Conservation (phyloP, 371 early-diverging fungal species). For the Syncephalis fuscata region DNA sequence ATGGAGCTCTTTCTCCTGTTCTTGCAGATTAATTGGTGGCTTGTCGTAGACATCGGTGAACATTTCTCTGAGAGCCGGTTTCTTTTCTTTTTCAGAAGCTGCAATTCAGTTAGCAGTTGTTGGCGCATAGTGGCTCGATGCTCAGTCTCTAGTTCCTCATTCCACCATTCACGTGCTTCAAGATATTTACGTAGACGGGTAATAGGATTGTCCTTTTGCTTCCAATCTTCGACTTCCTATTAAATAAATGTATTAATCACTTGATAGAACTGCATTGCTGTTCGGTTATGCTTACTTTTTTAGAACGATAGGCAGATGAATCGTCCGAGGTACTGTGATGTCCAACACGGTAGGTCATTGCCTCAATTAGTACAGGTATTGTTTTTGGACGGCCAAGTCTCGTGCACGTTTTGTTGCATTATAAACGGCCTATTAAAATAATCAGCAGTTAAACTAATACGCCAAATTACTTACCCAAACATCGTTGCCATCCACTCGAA, state of each 20-base stretch:
- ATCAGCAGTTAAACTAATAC: neutral
- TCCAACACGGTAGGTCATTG: conserved; percentile 92
- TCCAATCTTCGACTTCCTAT: conserved; percentile 84
- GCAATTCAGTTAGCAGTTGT: conserved; percentile 53
- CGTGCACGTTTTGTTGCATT: conserved; percentile 79
- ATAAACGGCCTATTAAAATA: conserved; percentile 54
- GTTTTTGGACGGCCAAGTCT: conserved; percentile 55
- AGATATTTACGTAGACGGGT: conserved; percentile 79
- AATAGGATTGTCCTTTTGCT: conserved; percentile 75
- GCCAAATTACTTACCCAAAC: conserved; percentile 33
- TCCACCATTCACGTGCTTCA: conserved; percentile 75
- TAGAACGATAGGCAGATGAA: conserved; percentile 82
- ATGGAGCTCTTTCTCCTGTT: conserved; percentile 64
- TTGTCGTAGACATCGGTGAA: conserved; percentile 92
- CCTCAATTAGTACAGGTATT: conserved; percentile 88
- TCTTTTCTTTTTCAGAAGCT: conserved; percentile 72
- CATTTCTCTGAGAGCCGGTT: conserved; percentile 64
- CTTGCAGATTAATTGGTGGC: conserved; percentile 48
- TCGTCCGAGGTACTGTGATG: conserved; percentile 98
- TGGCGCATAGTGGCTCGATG: conserved; percentile 37
- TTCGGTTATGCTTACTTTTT: conserved; percentile 12
- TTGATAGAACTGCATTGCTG: no score
- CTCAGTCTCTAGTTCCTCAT: conserved; percentile 49
- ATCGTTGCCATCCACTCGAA: conserved; percentile 96
- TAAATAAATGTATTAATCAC: neutral